Conservation (phyloP, 169 alveolate genomes). For the Cryptosporidium felis region DNA sequence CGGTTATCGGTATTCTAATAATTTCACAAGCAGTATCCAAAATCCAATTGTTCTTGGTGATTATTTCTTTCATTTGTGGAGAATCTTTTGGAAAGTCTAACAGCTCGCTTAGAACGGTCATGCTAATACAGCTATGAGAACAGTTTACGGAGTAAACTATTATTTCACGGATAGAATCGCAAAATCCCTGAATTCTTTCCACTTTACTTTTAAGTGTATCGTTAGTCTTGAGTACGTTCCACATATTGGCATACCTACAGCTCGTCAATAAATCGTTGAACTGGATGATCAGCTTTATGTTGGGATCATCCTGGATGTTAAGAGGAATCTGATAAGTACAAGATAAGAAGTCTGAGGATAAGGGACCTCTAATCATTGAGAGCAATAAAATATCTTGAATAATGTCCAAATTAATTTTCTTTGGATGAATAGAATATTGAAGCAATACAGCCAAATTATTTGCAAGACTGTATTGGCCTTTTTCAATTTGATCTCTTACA, state of each 20-base stretch:
- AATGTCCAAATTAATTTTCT: slow-evolving; percentile 19
- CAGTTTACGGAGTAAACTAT: slow-evolving; percentile 5
- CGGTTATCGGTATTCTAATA: slow-evolving; percentile 22
- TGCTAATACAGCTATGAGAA: slow-evolving; percentile 66
- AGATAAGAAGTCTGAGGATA: slow-evolving; percentile 42
- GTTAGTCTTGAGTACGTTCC: slow-evolving; percentile 22
- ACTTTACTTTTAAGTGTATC: slow-evolving; percentile 1
- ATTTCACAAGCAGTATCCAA: slow-evolving; percentile 33
- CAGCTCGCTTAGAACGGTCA: slow-evolving; percentile 19
- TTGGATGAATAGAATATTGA: slow-evolving; percentile 35
- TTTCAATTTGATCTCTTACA: slow-evolving; percentile 37
- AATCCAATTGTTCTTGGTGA: slow-evolving; percentile 45
- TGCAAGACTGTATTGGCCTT: slow-evolving; percentile 47
- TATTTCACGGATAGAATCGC: slow-evolving; percentile 31
- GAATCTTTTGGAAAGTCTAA: slow-evolving; percentile 47
- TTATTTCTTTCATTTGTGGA: slow-evolving; percentile 1
- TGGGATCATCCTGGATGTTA: slow-evolving; percentile 21
- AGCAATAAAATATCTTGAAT: slow-evolving; percentile 54
- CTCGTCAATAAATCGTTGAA: slow-evolving; percentile 27
- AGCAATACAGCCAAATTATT: slow-evolving; percentile 33
- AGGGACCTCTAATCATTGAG: slow-evolving; percentile 54
- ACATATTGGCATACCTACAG: slow-evolving; percentile 41
- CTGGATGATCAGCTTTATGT: slow-evolving; percentile 10
- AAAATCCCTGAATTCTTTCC: slow-evolving; percentile 8
- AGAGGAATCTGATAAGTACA: slow-evolving; percentile 60